Base-by-base conservation (phyloP, 2,329 filamentous ascomycete species). In the Ilyonectria sp. region DNA sequence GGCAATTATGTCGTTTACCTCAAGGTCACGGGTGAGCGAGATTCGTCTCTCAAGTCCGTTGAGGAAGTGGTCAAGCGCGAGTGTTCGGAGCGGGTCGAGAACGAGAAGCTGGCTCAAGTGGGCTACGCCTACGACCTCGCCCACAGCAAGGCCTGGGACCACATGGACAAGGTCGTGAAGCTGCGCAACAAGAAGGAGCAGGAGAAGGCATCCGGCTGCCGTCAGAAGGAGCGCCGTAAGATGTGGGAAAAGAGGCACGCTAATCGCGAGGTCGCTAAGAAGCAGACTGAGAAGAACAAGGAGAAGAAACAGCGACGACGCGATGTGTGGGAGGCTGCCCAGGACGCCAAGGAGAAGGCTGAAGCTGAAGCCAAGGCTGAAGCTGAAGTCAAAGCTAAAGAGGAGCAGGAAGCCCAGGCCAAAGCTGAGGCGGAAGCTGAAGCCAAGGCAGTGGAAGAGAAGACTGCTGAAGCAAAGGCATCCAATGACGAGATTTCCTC, bases 71-170 rank as follows among this genome's bases (percentile, higher is more conserved):
- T 90, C 26, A 86, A 87, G 73, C 79, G 80, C 13, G 85, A 89
- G 72, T 86, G 83, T 63, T 77, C 81, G 55, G 73, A 78, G 2
- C 83, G 86, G 13, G 61, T 71, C 1, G 84, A 87, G 68, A 89
- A 90, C 55, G 87, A 89, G 50, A 91, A 90, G 77, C 80, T 91
- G 2, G 84, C 86, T 1, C 85, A 87, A 44, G 86, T 90, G 6
- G 89, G 88, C 2, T 83, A 85, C 44, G 85, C 88, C 0, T 90
- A 91, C 66, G 88, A 91, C 71, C 73, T 90, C 6, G 89, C 89
- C 0, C 89, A 91, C 72, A 86, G 83, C 79, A 90, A 90, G 76
- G 88, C 86, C 1, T 82, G 84, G 55, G 79, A 82, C 1, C 85
- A 88, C 35, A 74, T 87, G 70, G 82, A 87, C 60, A 84, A 85